Percentiles rank a stretch among this genome's conserved stretches.
phyloP scores from a whole-genome alignment of 202 grass and related monocot genomes.

The Setaria italica region DNA sequence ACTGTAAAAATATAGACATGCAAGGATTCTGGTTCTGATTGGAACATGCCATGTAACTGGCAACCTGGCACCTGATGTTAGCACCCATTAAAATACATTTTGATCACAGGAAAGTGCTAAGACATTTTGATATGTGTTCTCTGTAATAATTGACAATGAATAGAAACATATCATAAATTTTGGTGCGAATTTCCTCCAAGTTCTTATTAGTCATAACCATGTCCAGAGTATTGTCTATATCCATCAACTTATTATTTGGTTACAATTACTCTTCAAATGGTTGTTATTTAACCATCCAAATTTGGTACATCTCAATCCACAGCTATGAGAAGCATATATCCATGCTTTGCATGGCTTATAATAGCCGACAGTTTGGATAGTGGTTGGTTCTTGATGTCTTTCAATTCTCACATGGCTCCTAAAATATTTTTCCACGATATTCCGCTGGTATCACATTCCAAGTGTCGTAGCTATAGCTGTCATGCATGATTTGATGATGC shows the following conservation, averaged over 20 bases:
- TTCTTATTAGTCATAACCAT: not conserved
- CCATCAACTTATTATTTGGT: not conserved
- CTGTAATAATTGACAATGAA: not conserved
- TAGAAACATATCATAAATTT: not conserved
- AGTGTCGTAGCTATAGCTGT: slow-evolving; percentile 45
- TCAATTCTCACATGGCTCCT: slow-evolving; percentile 42
- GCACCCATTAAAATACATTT: not conserved
- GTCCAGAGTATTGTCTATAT: not conserved
- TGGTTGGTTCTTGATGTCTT: slow-evolving; percentile 18
- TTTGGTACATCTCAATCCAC: slow-evolving; percentile 30
- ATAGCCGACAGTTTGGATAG: not conserved
- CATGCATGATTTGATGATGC: slow-evolving; percentile 49
- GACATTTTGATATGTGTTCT: not conserved
- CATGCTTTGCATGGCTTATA: slow-evolving; percentile 39
- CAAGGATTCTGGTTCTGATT: not conserved
- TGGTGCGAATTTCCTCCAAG: not conserved
- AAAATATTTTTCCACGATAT: slow-evolving; percentile 31
- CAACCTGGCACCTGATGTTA: slow-evolving; percentile 16
- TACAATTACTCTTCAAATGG: not conserved
- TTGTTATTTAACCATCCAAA: slow-evolving; percentile 5
- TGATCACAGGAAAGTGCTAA: not conserved
- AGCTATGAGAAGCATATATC: not conserved
- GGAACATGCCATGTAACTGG: not conserved
- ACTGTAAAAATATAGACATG: not conserved
- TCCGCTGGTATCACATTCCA: slow-evolving; percentile 13